Percentiles rank a stretch among this genome's conserved stretches.
These are phyloP conservation scores for Chaetoceros tenuissimus DNA, from an alignment of 108 stramenopile species.

Conservation along the genomic window DNA sequence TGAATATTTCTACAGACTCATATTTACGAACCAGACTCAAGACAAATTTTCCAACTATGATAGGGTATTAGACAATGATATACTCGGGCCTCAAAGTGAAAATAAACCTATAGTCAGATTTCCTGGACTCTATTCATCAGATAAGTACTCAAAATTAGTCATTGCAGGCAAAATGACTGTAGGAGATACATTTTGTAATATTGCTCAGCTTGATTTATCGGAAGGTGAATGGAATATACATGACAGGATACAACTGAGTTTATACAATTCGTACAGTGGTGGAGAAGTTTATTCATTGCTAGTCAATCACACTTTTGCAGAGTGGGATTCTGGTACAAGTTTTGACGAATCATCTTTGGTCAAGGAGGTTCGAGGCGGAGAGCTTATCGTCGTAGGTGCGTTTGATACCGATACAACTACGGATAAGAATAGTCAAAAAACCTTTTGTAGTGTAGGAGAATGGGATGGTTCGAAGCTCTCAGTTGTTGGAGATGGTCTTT, in stretches of 20 bases:
- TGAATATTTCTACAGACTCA: too few relatives aligned
- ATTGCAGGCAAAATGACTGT: conserved; percentile 83
- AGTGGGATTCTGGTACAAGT: neutral
- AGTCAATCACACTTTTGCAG: conserved; percentile 59
- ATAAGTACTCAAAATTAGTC: conserved; percentile 45
- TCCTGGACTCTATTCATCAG: neutral
- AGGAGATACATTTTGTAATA: conserved; percentile 70
- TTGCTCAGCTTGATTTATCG: conserved; percentile 67
- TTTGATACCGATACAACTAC: conserved; percentile 92
- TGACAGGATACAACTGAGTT: conserved; percentile 69
- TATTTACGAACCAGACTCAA: too few relatives aligned
- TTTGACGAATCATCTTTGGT: neutral
- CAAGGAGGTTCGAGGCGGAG: conserved; percentile 27
- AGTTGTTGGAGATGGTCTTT: conserved; percentile 89
- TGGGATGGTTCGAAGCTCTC: conserved; percentile 77
- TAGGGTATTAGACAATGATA: too few relatives aligned
- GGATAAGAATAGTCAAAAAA: conserved; percentile 84
- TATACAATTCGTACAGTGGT: conserved; percentile 83
- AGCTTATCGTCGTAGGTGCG: conserved; percentile 87
- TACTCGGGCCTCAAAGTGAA: too few relatives aligned
- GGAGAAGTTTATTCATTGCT: conserved; percentile 78
- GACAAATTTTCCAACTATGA: too few relatives aligned
- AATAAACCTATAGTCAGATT: too few relatives aligned
- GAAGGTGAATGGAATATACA: conserved; percentile 61
- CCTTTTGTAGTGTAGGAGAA: conserved; percentile 89